Conservation (phyloP, 306 rosid genomes). For the Carpinus fangiana region DNA sequence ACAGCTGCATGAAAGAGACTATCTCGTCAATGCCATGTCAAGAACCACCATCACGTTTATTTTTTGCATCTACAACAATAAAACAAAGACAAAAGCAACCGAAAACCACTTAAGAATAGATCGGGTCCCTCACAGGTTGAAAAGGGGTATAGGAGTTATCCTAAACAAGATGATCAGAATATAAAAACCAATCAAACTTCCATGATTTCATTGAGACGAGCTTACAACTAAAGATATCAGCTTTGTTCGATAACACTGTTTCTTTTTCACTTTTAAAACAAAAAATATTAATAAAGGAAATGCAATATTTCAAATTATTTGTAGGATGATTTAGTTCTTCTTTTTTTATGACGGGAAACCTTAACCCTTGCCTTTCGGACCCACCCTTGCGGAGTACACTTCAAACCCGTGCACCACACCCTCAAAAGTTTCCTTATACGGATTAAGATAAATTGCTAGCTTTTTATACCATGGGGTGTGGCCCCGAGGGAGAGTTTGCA, state of each 20-base stretch:
- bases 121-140: neutral
- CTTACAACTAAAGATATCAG: neutral
- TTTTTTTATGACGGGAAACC: too few species aligned
- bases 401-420: too few species aligned
- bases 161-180: neutral
- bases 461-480: too few species aligned
- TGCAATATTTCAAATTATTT: neutral
- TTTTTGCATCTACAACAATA: neutral
- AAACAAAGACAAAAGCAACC: neutral
- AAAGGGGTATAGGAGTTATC: neutral
- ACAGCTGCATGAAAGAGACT: slow-evolving; percentile 57
- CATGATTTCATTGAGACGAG: neutral
- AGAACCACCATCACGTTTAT: neutral
- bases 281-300: neutral
- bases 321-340: neutral
- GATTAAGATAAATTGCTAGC: too few species aligned
- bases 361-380: too few species aligned
- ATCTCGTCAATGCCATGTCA: slow-evolving; percentile 2
- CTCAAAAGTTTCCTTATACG: too few species aligned
- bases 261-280: too few species aligned
- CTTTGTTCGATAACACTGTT: too few species aligned
- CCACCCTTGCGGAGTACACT: too few species aligned
- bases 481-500: too few species aligned
- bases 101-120: neutral
- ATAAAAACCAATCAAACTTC: neutral